Base-by-base conservation (phyloP, 345 rosid genomes). In the Acer campestre region DNA sequence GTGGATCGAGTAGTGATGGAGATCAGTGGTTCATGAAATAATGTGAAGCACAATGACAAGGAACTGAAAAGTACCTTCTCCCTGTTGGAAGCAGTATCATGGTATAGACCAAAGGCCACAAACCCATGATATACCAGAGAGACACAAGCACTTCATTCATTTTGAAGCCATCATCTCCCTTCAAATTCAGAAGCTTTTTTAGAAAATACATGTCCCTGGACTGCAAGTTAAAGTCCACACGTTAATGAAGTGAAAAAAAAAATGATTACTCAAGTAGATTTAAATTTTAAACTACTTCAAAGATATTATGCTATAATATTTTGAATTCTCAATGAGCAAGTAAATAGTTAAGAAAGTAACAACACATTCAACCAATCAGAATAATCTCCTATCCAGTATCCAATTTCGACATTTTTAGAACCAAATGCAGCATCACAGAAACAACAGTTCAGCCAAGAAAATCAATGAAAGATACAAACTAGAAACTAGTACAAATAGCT, bases 111-210 rank as follows among this genome's bases (percentile, higher is more conserved):
- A 89, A 74, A 77, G 98, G 96, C 98, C 99, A 95, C 80, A 93
- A 78, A 76, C 97, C 99, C 97, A 93, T 93, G 22, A 90, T 85
- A 75, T 92, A 89, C 97, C 97, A 95, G 17, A 90, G 79, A 35
- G 93, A 86, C 27, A 92, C 94, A 86, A 95, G 92, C 17, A 93
- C 91, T 58, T 86, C 82, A 78, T 95, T 93, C 99, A 93, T 95
- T 79, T 73, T 67, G 85, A 91, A 95, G 66, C 97, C 99, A 83
- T 95, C 99, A 68, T 91, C 92, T 61, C 91, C 88, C 74, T 79
- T 89, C 89, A 93, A 89, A 86, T 87, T 70, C 75, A 90, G 82
- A 17, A 95, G 97, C 90, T 92, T 95, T 80, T 88, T 83, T 80
- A 95, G 64, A 80, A 92, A 95, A 80, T 95, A 92, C 87, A 87